These are phyloP conservation scores for Solanum clarkiae DNA, from an alignment of 257 asterid species.

Conservation along the genomic window DNA sequence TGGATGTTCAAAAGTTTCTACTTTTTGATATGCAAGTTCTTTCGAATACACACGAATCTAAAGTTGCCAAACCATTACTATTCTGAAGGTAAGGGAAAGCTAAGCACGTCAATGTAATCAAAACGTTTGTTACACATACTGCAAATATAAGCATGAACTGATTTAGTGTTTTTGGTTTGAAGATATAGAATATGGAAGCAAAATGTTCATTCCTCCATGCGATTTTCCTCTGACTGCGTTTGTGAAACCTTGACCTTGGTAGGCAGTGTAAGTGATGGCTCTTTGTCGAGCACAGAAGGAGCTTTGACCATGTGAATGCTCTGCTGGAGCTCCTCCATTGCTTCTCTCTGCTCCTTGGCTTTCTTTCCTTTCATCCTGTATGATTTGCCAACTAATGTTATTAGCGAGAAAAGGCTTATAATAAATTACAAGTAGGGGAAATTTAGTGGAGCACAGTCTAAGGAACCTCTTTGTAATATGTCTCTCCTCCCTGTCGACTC, in stretches of 20 bases:
- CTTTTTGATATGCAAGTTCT: too few relatives aligned
- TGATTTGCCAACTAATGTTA: slow-evolving; percentile 1
- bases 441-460: not conserved
- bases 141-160: not conserved
- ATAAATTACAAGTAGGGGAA: not conserved
- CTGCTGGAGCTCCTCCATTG: slow-evolving; percentile 33
- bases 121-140: not conserved
- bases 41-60: not conserved
- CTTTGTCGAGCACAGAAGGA: slow-evolving; percentile 28
- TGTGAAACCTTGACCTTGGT: slow-evolving; percentile 20
- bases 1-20: not conserved
- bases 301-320: slow-evolving; percentile 53
- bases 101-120: not conserved
- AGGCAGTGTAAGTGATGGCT: slow-evolving; percentile 36
- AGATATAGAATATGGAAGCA: not conserved
- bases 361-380: slow-evolving; percentile 68
- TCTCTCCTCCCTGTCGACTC: too few relatives aligned
- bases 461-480: slow-evolving; percentile 48
- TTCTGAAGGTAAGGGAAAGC: not conserved
- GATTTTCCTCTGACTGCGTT: slow-evolving; percentile 1
- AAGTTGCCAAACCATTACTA: not conserved
- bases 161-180: not conserved
- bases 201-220: slow-evolving; percentile 23
- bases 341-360: slow-evolving; percentile 30
- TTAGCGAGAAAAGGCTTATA: not conserved